Conservation (phyloP, 2,329 filamentous ascomycete species). For the Penicillium sp. region DNA sequence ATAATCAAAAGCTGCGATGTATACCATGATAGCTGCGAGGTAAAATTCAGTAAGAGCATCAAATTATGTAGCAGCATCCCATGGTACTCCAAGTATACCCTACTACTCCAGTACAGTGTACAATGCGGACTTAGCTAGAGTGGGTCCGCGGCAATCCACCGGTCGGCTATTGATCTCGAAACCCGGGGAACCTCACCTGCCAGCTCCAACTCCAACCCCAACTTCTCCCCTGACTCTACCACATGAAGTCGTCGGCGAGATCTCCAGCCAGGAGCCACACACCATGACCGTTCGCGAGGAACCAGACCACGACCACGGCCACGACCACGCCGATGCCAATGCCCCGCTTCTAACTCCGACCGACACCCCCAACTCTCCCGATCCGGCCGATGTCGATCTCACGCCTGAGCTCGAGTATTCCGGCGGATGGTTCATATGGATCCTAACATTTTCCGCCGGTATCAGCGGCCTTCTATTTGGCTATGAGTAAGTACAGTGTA, state of each 20-base stretch:
- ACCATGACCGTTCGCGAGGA: conserved; percentile 33
- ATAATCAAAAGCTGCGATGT: conserved; percentile 4
- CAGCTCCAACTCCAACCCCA: not conserved
- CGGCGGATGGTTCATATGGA: conserved; percentile 56
- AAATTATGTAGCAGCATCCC: too few relatives aligned
- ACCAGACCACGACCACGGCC: too few relatives aligned
- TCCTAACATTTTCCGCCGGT: conserved; percentile 61
- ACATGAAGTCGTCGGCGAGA: not conserved
- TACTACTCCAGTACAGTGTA: too few relatives aligned
- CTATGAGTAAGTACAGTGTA: conserved; percentile 55
- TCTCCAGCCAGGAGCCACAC: conserved; percentile 5
- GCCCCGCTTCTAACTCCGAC: conserved; percentile 37
- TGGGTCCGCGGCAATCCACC: conserved; percentile 18
- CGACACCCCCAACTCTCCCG: conserved; percentile 12
- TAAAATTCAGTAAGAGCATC: too few relatives aligned
- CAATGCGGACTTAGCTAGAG: too few relatives aligned
- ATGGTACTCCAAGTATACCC: not conserved
- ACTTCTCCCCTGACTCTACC: not conserved
- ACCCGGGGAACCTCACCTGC: conserved; percentile 1
- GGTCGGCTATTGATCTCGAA: not conserved
- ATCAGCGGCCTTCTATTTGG: conserved; percentile 65
- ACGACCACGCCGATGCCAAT: conserved; percentile 25
- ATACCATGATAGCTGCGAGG: too few relatives aligned
- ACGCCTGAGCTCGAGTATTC: conserved; percentile 23
- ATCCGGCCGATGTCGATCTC: conserved; percentile 14